These are phyloP conservation scores for Gomphus sp. DNA, from an alignment of 1,284 basidiomycete species.

Conservation along the genomic window DNA sequence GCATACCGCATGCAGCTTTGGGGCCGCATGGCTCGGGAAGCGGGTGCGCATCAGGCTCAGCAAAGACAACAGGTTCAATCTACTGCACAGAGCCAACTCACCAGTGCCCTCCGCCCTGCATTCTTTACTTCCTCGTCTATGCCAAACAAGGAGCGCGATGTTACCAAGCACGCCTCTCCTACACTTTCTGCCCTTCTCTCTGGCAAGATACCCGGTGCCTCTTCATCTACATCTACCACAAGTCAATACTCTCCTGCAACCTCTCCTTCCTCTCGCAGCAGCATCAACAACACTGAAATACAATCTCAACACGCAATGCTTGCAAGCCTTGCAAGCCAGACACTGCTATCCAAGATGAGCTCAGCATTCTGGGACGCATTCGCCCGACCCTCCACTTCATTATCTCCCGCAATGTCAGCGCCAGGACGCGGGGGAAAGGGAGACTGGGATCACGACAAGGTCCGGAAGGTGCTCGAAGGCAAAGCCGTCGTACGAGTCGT, in stretches of 20 bases:
- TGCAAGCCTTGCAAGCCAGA: slow-evolving; percentile 62
- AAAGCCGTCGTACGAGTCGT: slow-evolving; percentile 66
- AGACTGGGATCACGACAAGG: slow-evolving; percentile 66
- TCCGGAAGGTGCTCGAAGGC: slow-evolving; percentile 66
- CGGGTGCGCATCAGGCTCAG: slow-evolving; percentile 20
- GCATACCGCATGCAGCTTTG: slow-evolving; percentile 82
- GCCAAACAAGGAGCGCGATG: slow-evolving; percentile 10
- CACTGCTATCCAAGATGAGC: slow-evolving; percentile 55
- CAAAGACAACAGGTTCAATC: slow-evolving; percentile 23
- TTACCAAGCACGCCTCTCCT: slow-evolving; percentile 14
- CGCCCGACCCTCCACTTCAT: slow-evolving; percentile 31
- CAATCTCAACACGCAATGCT: slow-evolving; percentile 41
- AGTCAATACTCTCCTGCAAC: slow-evolving; percentile 9
- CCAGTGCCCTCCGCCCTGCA: slow-evolving; percentile 43
- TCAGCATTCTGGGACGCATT: slow-evolving; percentile 78
- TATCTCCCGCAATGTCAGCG: slow-evolving; percentile 16
- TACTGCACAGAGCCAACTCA: slow-evolving; percentile 29
- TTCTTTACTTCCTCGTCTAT: slow-evolving; percentile 32
- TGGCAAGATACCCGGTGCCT: slow-evolving; percentile 33
- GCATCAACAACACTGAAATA: neutral
- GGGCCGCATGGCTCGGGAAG: slow-evolving; percentile 62
- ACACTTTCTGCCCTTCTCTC: slow-evolving; percentile 36
- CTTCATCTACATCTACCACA: neutral
- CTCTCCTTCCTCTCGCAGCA: slow-evolving; percentile 18
- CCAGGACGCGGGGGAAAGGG: slow-evolving; percentile 14